These are phyloP conservation scores for Bipolaris victoriae DNA, from an alignment of 2,329 filamentous ascomycete species.

Conservation along the genomic window DNA sequence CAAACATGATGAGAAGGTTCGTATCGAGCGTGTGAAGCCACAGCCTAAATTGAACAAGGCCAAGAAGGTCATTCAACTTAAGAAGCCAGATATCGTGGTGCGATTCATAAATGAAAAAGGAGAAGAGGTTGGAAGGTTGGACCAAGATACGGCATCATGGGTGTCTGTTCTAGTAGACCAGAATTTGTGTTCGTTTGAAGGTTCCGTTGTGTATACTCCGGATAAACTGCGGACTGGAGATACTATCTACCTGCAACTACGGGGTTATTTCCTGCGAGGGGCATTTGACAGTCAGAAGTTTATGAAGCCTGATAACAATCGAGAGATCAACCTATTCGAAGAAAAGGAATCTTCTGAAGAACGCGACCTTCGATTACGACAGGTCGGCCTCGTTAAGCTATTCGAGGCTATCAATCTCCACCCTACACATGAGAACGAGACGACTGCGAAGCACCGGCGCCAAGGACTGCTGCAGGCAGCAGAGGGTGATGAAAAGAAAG, in stretches of 20 bases:
- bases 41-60: constrained; percentile 56
- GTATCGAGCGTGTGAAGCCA: constrained; percentile 83
- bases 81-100: constrained; percentile 83
- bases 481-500: constrained; percentile 78
- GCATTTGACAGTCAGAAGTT: constrained; percentile 74
- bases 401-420: constrained; percentile 87
- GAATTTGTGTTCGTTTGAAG: constrained; percentile 84
- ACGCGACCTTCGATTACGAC: constrained; percentile 78
- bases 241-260: constrained; percentile 88
- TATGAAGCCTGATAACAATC: constrained; percentile 69
- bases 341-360: constrained; percentile 86
- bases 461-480: constrained; percentile 85
- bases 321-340: constrained; percentile 76
- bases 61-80: constrained; percentile 60
- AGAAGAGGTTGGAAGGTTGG: constrained; percentile 82
- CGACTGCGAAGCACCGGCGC: constrained; percentile 78
- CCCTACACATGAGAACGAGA: constrained; percentile 75
- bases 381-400: constrained; percentile 85
- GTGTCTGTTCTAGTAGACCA: constrained; percentile 92
- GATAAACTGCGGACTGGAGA: constrained; percentile 88
- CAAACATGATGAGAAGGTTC: constrained; percentile 80
- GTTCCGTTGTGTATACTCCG: constrained; percentile 85
- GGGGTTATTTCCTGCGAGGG: constrained; percentile 73
- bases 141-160: constrained; percentile 88
- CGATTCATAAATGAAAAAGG: constrained; percentile 83